Base-by-base conservation (phyloP, 805 yeast species). In the Phaffomyces antillensis region DNA sequence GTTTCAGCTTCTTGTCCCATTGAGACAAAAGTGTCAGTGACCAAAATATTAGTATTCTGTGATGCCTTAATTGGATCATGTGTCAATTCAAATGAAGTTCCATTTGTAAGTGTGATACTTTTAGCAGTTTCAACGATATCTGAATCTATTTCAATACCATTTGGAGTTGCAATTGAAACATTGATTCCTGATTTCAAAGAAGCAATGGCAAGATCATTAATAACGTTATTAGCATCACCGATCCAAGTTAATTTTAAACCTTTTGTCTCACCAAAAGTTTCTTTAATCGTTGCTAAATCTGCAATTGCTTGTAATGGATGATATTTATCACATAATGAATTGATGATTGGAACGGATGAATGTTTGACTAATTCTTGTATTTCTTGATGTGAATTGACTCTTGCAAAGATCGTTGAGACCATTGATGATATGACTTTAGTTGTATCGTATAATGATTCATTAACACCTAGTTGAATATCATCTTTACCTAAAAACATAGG, bases 331-430 rank as follows among this genome's bases (percentile, higher is more conserved):
- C 97, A 90, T 40, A 93, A 74, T 0, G 97, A 87, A 60, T 93
- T 93, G 55, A 93, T 88, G 46, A 93, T 84, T 7, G 99, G 99
- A 4, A 88, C 97, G 1, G 77, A 63, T 0, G 96, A 87, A 61
- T 87, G 79, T 56, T 83, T 68, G 43, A 89, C 81, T 43, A 93
- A 71, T 45, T 82, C 83, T 57, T 75, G 77, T 53, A 93, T 90
- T 48, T 91, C 96, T 23, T 77, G 71, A 59, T 93, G 96, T 25
- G 77, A 70, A 52, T 87, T 82, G 17, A 93, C 99, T 60, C 99
- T 81, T n/a, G 98, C 99, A 68, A 93, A 90, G 7, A 93, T 79
- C 51, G 96, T 84, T n/a, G 96, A 83, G 2, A 95, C 86, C 99
- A 93, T 93, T 2, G 97, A 89, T 13, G 96, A 85, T 5, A 93